Evolutionary conservation across 306 rosid genomes (phyloP), one percentile per base, ranked within the genome.

Genomic region (Glycine tomentella): DNA sequence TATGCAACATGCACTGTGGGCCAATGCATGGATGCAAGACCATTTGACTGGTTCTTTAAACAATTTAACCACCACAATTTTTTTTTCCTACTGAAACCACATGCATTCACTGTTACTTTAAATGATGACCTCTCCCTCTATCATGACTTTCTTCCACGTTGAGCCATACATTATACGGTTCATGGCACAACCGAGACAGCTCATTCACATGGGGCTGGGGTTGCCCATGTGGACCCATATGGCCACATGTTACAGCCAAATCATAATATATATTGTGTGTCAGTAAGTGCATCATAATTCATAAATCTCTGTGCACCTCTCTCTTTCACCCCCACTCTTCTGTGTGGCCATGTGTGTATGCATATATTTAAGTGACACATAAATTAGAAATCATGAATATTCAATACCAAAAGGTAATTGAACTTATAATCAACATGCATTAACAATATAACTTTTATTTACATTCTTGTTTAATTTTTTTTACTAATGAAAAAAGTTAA

Each of bases 161-260:
- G 89, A 89, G 86, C 88, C 81, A 79, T 74, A 63, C 69, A 63
- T 34, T 36, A 73, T 64, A 83, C 69, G 82, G 72, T 86, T 59
- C 85, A 72, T 69, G 51, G 80, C 71, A 74, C 74, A 78, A 74
- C 89, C 85, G 45, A 77, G 87, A 91, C 96, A 90, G 91, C 96
- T 91, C 96, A 90, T 81, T 84, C 97, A 93, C 97, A 91, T 93
- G 97, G 90, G n/a, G n/a, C n/a, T n/a, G n/a, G n/a, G n/a, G 13
- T 80, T 84, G 72, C 89, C 77, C 86, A 69, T 82, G 77, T 83
- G 89, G 86, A 74, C 93, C 97, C 81, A 82, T 34, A 34, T 75
- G 56, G 52, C 70, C 86, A 74, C 84, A 59, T 34, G 77, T 80
- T 82, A 62, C 44, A 79, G 66, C 82, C 72, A 66, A 64, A 67